A percentile compares a stretch with the other conserved stretches of the same genome.
Conservation (phyloP, 306 rosid species). For the Myrica gale region DNA sequence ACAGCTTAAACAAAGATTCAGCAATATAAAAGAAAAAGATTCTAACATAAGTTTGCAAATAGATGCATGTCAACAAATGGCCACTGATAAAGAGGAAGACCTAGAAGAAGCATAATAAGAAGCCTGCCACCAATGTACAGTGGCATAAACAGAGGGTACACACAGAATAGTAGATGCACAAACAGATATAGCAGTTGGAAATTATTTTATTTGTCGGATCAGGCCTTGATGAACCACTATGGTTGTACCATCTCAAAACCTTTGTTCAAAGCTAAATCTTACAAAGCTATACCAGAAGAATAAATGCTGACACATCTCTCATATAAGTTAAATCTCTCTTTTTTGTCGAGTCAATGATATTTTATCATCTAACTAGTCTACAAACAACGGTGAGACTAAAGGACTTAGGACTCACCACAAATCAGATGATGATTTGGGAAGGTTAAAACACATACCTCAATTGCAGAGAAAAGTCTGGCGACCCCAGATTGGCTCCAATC, state of each 20-base stretch:
- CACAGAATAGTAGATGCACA: too few species aligned
- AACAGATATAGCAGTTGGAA: too few species aligned
- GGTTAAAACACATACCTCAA: slow-evolving; percentile 53
- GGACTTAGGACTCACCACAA: neutral
- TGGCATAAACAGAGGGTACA: too few species aligned
- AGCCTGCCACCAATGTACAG: neutral
- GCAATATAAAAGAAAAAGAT: neutral
- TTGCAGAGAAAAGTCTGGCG: slow-evolving; percentile 86
- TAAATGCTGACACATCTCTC: neutral
- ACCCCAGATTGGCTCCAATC: slow-evolving; percentile 99
- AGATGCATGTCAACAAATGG: neutral
- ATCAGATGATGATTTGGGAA: slow-evolving; percentile 11
- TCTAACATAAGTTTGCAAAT: neutral
- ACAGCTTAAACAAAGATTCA: neutral
- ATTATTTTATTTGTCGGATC: too few species aligned
- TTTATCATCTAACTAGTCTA: neutral
- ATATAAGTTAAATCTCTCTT: neutral
- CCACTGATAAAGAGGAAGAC: neutral
- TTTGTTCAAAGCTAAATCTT: neutral
- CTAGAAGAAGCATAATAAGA: neutral
- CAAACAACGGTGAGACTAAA: neutral
- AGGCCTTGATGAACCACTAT: neutral
- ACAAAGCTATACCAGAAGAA: neutral
- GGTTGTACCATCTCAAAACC: neutral
- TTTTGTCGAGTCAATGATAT: neutral